Percentiles rank a stretch among this genome's conserved stretches.
Conservation (phyloP, 139 green algal species). For the Chlorella sp. region DNA sequence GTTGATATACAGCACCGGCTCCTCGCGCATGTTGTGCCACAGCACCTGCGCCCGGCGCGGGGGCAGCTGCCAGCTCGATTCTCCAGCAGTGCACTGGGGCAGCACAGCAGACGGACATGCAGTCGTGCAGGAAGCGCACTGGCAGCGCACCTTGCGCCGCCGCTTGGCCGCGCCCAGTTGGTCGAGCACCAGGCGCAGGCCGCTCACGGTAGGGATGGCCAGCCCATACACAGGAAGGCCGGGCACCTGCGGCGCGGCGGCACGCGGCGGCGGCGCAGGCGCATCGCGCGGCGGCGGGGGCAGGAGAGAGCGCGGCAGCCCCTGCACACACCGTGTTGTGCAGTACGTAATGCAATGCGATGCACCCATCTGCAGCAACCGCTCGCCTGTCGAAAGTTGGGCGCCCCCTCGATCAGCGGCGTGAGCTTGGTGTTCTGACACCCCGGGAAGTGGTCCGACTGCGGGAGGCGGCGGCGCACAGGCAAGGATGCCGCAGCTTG, state of each 20-base stretch:
- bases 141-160: constrained; percentile 53
- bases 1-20: constrained; percentile 94
- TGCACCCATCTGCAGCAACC: neutral
- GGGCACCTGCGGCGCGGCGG: no score
- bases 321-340: no score
- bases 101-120: no score
- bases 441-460: constrained; percentile 42
- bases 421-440: constrained; percentile 94
- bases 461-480: neutral
- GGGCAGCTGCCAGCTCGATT: no score
- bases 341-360: no score
- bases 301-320: no score
- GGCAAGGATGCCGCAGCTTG: neutral
- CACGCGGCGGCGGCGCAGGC: no score
- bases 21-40: constrained; percentile 96
- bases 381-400: constrained; percentile 88
- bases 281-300: no score
- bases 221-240: constrained; percentile 91
- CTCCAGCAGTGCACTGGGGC: no score
- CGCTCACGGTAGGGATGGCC: constrained; percentile 88
- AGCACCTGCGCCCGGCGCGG: no score
- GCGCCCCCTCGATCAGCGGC: constrained; percentile 86
- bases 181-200: constrained; percentile 82
- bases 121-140: no score
- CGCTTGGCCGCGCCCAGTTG: constrained; percentile 61